Base-by-base conservation (phyloP, 352 stramenopile genomes). In the Phytophthora hibernalis region DNA sequence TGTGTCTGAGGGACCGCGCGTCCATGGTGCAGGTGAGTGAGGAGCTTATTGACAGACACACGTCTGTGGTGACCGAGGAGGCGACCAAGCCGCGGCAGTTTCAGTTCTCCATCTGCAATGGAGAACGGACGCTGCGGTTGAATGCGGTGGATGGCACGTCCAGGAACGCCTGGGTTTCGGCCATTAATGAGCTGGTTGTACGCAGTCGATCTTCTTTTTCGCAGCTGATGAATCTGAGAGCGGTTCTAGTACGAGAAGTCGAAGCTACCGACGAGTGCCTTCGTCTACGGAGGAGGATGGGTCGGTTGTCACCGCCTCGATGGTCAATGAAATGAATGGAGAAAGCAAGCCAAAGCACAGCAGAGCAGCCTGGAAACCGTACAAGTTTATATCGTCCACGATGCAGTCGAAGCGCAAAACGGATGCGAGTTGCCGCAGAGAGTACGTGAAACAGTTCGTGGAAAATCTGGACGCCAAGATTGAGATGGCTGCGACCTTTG, bases 131-230 rank as follows among this genome's bases (percentile, higher is more conserved):
- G 21, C 47, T 94, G 11, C 72, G 85, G 4, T 65, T 96, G 9
- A 96, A 96, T 54, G 88, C 88, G 0, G 77, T 92, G 8, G 85
- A 91, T 54, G 74, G 63, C 1, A 76, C 61, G 8, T 87, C 76
- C 8, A 81, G 87, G 5, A 70, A 78, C 7, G 62, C 76, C 0
- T 96, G 88, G 88, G 70, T 96, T 5, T 87, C 81, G 8, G 86
- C 88, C 3, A 78, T 96, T 3, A 94, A 80, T 61, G 82, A 91
- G 51, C 72, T 96, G 48, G 94, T 96, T 50, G 85, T 96, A 15
- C 84, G 81, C 20, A 91, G 78, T 53, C 82, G 86, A 10, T 74
- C 74, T 28, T 95, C 86, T 95, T 95, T 67, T 81, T 89, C 40
- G 86, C 81, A 2, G 77, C 79, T 1, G 84, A 95, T 40, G 86